Base-by-base conservation (phyloP, 2,329 filamentous ascomycete genomes). In the Beauveria bassiana region DNA sequence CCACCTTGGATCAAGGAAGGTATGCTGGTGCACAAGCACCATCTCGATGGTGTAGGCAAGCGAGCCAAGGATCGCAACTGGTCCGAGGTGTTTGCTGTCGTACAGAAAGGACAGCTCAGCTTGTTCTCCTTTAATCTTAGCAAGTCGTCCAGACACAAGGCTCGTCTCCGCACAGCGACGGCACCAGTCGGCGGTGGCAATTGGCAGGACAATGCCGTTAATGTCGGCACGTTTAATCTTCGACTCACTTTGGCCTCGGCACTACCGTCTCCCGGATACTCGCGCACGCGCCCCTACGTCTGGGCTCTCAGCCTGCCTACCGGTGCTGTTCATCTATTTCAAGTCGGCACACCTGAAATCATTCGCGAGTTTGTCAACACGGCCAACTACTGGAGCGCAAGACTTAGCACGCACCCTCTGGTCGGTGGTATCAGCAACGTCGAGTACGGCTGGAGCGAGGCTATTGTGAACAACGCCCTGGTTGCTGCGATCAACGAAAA, bases 1-100 rank as follows among this genome's bases (percentile, higher is more conserved):
- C 91, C 95, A n/a, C 95, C 95, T 0, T 99, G 95, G 95, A 88
- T 96, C 31, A 99, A 99, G 75, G 95, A 99, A 75, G 95, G 95
- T 64, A 91, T 96, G 68, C 80, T 98, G 22, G 93, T 93, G 67
- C 93, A 99, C 77, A 98, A 98, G 75, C 93, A 97, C 72, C 93
- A 98, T 70, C 82, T 98, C 3, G 93, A 98, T 71, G 86, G 90
- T 5, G 81, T 91, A 42, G 93, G 96, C 66, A 96, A 95, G 77
- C 90, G 91, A 72, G 89, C 93, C 64, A 97, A 93, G 75, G 93
- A 98, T 69, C 85, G 95, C 45, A 93, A 93, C 68, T 99, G 95
- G 95, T 87, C 82, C 62, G 93, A 98, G 70, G 93, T 93, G 61
- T 99, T 99, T 76, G 93, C 93, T 42, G 95, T 99, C 26, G 88